phyloP scores from a whole-genome alignment of 805 yeast genomes.

The Candida pini region DNA sequence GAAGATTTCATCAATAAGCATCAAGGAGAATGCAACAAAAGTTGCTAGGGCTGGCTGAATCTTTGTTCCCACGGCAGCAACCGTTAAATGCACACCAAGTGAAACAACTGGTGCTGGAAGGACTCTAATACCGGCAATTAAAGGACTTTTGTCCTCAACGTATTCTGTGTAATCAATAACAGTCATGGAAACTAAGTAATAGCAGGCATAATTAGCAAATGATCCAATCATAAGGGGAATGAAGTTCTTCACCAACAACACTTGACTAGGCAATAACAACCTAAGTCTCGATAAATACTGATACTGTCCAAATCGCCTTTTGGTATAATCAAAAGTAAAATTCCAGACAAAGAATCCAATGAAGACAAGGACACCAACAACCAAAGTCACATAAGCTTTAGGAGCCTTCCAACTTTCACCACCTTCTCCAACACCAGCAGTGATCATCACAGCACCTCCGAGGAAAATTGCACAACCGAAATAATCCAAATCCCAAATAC shows the following conservation, averaged over 20 bases:
- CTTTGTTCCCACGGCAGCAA: background rate
- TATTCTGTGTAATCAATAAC: conserved; percentile 22
- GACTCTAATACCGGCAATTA: conserved; percentile 32
- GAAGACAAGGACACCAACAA: conserved; percentile 32
- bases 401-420: conserved; percentile 39
- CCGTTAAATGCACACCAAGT: background rate
- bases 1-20: background rate
- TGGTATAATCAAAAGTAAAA: conserved; percentile 12
- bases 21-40: background rate
- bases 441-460: conserved; percentile 31
- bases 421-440: conserved; percentile 41
- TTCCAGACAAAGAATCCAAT: conserved; percentile 28
- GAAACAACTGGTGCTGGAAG: conserved; percentile 21
- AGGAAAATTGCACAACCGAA: conserved; percentile 31
- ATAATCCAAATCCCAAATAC: conserved; percentile 29
- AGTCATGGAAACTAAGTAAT: conserved; percentile 2
- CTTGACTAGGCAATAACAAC: conserved; percentile 18
- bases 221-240: conserved; percentile 8
- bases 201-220: conserved; percentile 6
- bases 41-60: background rate
- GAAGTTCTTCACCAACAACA: conserved; percentile 17
- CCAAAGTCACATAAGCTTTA: conserved; percentile 35
- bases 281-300: conserved; percentile 6
- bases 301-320: conserved; percentile 1
- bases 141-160: conserved; percentile 25